Evolutionary conservation across 768 basidiomycete species (phyloP).

Genomic region (Boletus huronensis): DNA sequence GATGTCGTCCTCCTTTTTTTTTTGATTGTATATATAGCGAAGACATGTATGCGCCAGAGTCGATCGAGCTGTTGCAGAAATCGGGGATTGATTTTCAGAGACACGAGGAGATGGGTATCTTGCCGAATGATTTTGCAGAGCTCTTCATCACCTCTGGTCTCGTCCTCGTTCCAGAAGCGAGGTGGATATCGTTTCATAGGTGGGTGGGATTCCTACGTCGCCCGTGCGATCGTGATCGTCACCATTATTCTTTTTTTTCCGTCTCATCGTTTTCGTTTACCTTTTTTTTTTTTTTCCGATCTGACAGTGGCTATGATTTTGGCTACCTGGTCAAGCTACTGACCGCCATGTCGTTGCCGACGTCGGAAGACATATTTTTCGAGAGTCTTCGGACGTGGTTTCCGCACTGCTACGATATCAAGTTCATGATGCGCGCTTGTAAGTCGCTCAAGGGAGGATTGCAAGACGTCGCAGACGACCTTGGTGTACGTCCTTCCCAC

Average conservation of each 20-base stretch:
- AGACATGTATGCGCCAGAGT: conserved; percentile 99
- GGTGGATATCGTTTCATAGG: conserved; percentile 99
- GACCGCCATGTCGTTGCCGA: conserved; percentile 80
- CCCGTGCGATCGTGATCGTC: neutral
- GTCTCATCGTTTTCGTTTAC: neutral
- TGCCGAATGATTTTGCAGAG: conserved; percentile 93
- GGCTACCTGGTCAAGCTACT: conserved; percentile 97
- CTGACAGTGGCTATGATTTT: conserved; percentile 91
- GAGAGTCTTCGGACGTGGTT: conserved; percentile 88
- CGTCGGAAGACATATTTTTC: conserved; percentile 88
- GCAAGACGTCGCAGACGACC: conserved; percentile 94
- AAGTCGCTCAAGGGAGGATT: conserved; percentile 83
- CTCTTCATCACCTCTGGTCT: conserved; percentile 94
- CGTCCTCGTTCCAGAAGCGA: conserved; percentile 83
- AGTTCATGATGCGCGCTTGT: conserved; percentile 87
- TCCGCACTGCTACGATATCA: conserved; percentile 95
- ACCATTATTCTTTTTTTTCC: neutral
- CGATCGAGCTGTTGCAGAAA: conserved; percentile 90
- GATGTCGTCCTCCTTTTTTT: neutral
- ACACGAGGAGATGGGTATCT: conserved; percentile 89
- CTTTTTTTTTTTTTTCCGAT: neutral
- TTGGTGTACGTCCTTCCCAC: conserved; percentile 64
- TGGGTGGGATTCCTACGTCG: conserved; percentile 35
- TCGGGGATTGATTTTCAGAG: conserved; percentile 95
- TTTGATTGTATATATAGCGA: too few species aligned